phyloP scores from a whole-genome alignment of 2,329 filamentous ascomycete species.

The Alternaria incomplexa region DNA sequence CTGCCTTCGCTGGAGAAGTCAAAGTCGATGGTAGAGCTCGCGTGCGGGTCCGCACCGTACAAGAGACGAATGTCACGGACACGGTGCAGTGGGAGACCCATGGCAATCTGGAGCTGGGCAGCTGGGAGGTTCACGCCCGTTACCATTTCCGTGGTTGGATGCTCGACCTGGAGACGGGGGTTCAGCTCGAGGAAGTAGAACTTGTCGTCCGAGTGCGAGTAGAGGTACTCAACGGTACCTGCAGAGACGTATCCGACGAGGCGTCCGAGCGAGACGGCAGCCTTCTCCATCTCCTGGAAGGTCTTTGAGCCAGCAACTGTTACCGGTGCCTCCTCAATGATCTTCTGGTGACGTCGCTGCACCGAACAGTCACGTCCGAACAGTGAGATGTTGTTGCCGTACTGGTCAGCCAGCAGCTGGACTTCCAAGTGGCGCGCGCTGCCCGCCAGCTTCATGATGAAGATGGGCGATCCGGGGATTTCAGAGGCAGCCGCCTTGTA shows the following conservation, averaged over 20 bases:
- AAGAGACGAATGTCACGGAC: constrained; percentile 95
- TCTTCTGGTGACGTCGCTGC: constrained; percentile 98
- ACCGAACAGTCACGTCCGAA: constrained; percentile 99
- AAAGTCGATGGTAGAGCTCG: constrained; percentile 88
- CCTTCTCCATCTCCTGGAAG: constrained; percentile 96
- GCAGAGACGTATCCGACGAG: constrained; percentile 98
- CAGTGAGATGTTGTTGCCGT: constrained; percentile 98
- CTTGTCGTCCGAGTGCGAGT: constrained; percentile 96
- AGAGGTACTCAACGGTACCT: constrained; percentile 98
- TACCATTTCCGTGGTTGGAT: constrained; percentile 99
- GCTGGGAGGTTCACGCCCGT: constrained; percentile 96
- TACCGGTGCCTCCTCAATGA: constrained; percentile 98
- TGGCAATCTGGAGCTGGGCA: constrained; percentile 96
- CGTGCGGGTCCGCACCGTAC: constrained; percentile 93
- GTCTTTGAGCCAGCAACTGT: constrained; percentile 89
- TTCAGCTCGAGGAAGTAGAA: constrained; percentile 99
- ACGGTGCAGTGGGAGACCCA: constrained; percentile 95
- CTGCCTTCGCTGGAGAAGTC: constrained; percentile 90
- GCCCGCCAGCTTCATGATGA: constrained; percentile 99
- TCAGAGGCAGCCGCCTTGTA: constrained; percentile 97
- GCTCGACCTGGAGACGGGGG: constrained; percentile 98
- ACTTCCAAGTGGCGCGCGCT: constrained; percentile 97
- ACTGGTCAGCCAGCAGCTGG: constrained; percentile 96
- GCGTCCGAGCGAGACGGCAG: constrained; percentile 89
- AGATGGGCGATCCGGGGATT: constrained; percentile 98